Conservation (phyloP, 768 basidiomycete genomes). For the Termitomyces sp. region DNA sequence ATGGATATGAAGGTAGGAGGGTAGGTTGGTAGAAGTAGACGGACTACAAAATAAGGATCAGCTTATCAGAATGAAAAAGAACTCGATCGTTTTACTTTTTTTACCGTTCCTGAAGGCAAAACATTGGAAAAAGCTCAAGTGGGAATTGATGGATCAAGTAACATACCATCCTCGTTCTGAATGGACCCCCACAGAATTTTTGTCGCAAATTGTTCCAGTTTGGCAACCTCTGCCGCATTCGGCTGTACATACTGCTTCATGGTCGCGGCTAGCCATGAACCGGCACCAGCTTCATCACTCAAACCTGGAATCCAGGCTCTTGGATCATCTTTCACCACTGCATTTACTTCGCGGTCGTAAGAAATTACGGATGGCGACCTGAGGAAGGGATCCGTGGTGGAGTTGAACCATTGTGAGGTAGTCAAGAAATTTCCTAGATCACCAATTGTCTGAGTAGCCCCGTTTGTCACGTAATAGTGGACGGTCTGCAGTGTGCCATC, state of each 20-base stretch:
- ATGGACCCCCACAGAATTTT: slow-evolving; percentile 42
- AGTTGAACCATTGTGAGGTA: slow-evolving; percentile 47
- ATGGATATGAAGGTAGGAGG: slow-evolving; percentile 37
- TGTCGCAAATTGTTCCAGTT: slow-evolving; percentile 44
- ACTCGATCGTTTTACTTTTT: slow-evolving; percentile 30
- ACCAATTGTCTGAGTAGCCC: slow-evolving; percentile 36
- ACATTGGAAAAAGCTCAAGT: not conserved
- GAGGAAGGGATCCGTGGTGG: slow-evolving; percentile 43
- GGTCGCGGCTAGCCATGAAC: slow-evolving; percentile 49
- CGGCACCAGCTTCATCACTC: slow-evolving; percentile 56
- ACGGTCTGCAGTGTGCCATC: slow-evolving; percentile 49
- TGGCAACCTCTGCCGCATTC: slow-evolving; percentile 44
- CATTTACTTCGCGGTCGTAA: slow-evolving; percentile 47
- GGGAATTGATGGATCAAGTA: slow-evolving; percentile 5
- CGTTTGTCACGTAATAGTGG: slow-evolving; percentile 45
- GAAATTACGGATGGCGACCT: slow-evolving; percentile 49
- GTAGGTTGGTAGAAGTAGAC: slow-evolving; percentile 48
- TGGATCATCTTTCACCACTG: slow-evolving; percentile 42
- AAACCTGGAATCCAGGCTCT: slow-evolving; percentile 56
- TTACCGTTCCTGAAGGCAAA: slow-evolving; percentile 36
- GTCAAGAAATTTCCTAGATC: slow-evolving; percentile 50
- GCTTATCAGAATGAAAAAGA: not conserved
- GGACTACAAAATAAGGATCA: slow-evolving; percentile 22
- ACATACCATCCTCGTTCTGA: slow-evolving; percentile 41
- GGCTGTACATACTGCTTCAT: slow-evolving; percentile 56